A percentile compares a stretch with the other conserved stretches of the same genome.
Conservation (phyloP, 306 rosid genomes). For the Glycine soja region DNA sequence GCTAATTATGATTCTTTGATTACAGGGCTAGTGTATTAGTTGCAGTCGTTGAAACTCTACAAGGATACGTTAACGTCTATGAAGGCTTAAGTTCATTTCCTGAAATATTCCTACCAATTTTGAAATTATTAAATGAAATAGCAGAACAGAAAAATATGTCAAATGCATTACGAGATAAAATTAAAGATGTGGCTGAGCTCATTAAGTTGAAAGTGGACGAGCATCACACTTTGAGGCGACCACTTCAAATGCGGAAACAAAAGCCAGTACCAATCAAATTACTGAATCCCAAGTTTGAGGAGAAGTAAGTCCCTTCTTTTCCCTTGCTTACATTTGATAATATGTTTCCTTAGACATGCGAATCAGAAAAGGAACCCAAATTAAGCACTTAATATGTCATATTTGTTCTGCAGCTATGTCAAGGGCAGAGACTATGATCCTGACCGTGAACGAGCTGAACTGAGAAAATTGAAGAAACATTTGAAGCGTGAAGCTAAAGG, state of each 20-base stretch:
- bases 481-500: slow-evolving; percentile 78
- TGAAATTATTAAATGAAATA: slow-evolving; percentile 58
- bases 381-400: slow-evolving; percentile 38
- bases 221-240: slow-evolving; percentile 61
- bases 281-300: slow-evolving; percentile 84
- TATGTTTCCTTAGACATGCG: not conserved
- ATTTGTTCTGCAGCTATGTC: slow-evolving; percentile 70
- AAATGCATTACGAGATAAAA: slow-evolving; percentile 55
- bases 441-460: slow-evolving; percentile 70
- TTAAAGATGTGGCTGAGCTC: slow-evolving; percentile 62
- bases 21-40: slow-evolving; percentile 76
- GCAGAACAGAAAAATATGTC: slow-evolving; percentile 63
- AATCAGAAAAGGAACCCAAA: slow-evolving; percentile 13
- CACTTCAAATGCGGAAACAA: slow-evolving; percentile 88
- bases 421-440: slow-evolving; percentile 94
- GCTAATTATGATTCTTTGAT: slow-evolving; percentile 37
- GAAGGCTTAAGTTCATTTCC: slow-evolving; percentile 82
- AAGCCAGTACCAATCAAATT: slow-evolving; percentile 85
- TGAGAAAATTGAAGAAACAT: slow-evolving; percentile 69
- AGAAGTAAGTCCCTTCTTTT: slow-evolving; percentile 62
- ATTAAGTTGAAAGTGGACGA: slow-evolving; percentile 62
- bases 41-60: slow-evolving; percentile 68
- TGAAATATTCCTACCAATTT: slow-evolving; percentile 76
- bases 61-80: slow-evolving; percentile 61
- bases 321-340: slow-evolving; percentile 13